Conservation (phyloP, 2,329 filamentous ascomycete species). For the Colletotrichum endophyticum region DNA sequence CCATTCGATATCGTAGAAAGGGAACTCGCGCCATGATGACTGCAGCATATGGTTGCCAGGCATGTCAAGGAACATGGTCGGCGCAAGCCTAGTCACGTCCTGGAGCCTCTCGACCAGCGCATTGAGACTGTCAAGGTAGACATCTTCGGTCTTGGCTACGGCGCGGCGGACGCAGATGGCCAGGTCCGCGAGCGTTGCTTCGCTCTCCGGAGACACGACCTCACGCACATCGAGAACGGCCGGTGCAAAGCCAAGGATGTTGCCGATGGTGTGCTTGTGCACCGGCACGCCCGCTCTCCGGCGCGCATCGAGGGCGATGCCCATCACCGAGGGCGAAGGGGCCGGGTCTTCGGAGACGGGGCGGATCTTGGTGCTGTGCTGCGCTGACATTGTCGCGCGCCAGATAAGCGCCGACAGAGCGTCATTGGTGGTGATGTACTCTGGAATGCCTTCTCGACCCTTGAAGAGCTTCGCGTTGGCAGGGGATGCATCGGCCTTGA, state of each 20-base stretch:
- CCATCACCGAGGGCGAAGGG: constrained; percentile 32
- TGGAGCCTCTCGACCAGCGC: constrained; percentile 32
- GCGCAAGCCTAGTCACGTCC: constrained; percentile 34
- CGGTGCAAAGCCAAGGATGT: constrained; percentile 40
- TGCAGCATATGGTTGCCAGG: constrained; percentile 36
- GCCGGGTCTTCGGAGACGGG: constrained; percentile 26
- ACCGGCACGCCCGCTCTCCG: constrained; percentile 36
- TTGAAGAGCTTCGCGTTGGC: constrained; percentile 28
- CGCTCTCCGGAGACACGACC: constrained; percentile 26
- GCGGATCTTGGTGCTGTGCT: not conserved
- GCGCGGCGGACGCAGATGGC: constrained; percentile 38
- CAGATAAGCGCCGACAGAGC: constrained; percentile 12
- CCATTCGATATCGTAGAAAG: constrained; percentile 38
- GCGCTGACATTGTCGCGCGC: constrained; percentile 10
- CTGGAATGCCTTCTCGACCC: constrained; percentile 9
- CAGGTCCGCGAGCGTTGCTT: constrained; percentile 33
- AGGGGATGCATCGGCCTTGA: constrained; percentile 37
- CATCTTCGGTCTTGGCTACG: constrained; percentile 31
- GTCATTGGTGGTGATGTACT: constrained; percentile 32
- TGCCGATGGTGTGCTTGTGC: constrained; percentile 40
- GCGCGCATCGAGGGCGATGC: constrained; percentile 41
- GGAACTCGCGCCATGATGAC: constrained; percentile 37
- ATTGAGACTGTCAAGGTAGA: constrained; percentile 34
- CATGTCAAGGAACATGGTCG: constrained; percentile 38
- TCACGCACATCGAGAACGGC: constrained; percentile 30